Conservation (phyloP, 768 basidiomycete genomes). For the Xanthoconium stramineum region DNA sequence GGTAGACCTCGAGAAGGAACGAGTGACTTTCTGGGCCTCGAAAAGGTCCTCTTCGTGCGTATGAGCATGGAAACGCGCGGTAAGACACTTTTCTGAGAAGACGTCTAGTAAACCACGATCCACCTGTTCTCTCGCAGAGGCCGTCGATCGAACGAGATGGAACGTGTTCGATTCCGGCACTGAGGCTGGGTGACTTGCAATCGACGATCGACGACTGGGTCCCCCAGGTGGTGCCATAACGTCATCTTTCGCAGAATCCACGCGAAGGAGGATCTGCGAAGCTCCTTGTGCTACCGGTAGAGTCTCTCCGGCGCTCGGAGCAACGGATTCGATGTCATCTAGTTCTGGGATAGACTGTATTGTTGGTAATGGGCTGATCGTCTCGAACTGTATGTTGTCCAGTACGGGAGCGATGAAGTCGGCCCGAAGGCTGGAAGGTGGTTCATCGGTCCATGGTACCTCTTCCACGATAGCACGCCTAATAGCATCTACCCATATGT, state of each 20-base stretch:
- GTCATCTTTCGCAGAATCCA: constrained; percentile 20
- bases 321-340: constrained; percentile 14
- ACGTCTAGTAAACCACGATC: constrained; percentile 81
- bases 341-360: constrained; percentile 58
- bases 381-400: constrained; percentile 39
- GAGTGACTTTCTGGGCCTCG: constrained; percentile 45
- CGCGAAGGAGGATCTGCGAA: constrained; percentile 20
- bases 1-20: constrained; percentile 50
- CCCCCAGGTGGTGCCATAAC: constrained; percentile 10
- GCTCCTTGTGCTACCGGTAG: neutral
- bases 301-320: constrained; percentile 6
- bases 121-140: constrained; percentile 62
- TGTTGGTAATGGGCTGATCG: constrained; percentile 44
- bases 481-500: constrained; percentile 78
- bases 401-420: constrained; percentile 37
- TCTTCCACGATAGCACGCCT: constrained; percentile 45
- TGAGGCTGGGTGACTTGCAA: constrained; percentile 54
- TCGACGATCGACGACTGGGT: constrained; percentile 58
- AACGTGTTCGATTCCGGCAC: constrained; percentile 48
- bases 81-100: constrained; percentile 68
- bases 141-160: constrained; percentile 64
- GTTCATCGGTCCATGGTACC: constrained; percentile 53
- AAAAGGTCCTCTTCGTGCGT: constrained; percentile 64
- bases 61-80: constrained; percentile 64
- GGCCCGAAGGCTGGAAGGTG: constrained; percentile 57